A percentile compares a stretch with the other conserved stretches of the same genome.
Conservation (phyloP, 805 yeast genomes). For the Phaffomyces antillensis region DNA sequence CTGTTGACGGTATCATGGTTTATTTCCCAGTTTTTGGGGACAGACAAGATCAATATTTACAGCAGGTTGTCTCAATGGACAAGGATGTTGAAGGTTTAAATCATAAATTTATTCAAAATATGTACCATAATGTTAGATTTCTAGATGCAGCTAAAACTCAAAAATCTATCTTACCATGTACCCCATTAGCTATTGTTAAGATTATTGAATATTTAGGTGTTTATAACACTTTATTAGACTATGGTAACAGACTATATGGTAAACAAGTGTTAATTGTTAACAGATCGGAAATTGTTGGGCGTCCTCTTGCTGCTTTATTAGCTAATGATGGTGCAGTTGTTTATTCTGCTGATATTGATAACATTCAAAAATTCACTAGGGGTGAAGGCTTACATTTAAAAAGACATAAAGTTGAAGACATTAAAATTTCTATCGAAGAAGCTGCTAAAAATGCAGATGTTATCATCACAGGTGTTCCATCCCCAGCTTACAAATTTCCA, state of each 20-base stretch:
- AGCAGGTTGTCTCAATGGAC: conserved; percentile 83
- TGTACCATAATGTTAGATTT: conserved; percentile 88
- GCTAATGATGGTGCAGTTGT: conserved; percentile 98
- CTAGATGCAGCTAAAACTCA: conserved; percentile 60
- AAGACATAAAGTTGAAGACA: conserved; percentile 74
- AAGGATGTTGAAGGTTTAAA: conserved; percentile 96
- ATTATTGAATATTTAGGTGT: conserved; percentile 84
- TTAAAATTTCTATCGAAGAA: conserved; percentile 47
- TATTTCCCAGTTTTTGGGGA: conserved; percentile 97
- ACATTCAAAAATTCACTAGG: conserved; percentile 86
- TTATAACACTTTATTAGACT: conserved; percentile 72
- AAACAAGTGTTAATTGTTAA: conserved; percentile 87
- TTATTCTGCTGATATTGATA: conserved; percentile 82
- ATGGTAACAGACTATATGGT: conserved; percentile 91
- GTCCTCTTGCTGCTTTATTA: conserved; percentile 90
- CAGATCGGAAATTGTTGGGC: conserved; percentile 93
- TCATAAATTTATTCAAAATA: conserved; percentile 83
- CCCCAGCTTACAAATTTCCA: conserved; percentile 78
- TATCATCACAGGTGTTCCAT: conserved; percentile 93
- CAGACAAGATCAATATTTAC: conserved; percentile 90
- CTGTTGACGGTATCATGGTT: conserved; percentile 88
- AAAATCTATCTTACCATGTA: conserved; percentile 91
- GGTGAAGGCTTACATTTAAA: conserved; percentile 82
- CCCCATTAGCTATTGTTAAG: conserved; percentile 92
- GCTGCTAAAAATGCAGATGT: conserved; percentile 79